These are phyloP conservation scores for Neonectria ditissima DNA, from an alignment of 2,329 filamentous ascomycete genomes.

Conservation along the genomic window DNA sequence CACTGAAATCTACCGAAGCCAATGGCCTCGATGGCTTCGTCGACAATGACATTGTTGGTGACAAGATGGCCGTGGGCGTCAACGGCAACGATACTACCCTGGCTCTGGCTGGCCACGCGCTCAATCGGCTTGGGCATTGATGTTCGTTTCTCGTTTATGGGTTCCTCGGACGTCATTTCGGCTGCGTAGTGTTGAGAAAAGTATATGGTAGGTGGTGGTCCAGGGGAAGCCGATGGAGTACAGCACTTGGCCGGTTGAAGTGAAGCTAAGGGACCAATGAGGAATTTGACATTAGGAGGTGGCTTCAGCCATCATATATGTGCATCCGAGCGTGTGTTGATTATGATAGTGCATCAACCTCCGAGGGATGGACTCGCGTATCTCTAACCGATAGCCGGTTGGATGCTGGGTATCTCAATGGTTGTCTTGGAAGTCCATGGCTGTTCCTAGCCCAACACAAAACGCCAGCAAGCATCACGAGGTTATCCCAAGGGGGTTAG, in stretches of 20 bases:
- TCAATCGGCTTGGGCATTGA: constrained; percentile 8
- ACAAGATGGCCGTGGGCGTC: neutral
- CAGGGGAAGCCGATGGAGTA: neutral
- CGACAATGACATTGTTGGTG: constrained; percentile 27
- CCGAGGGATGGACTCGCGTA: neutral
- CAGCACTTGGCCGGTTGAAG: neutral
- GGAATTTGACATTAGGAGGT: neutral
- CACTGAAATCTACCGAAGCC: constrained; percentile 38
- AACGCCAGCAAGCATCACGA: neutral
- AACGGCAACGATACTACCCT: constrained; percentile 20
- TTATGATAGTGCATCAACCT: neutral
- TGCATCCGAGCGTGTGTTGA: neutral
- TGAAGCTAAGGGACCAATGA: neutral
- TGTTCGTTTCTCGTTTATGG: neutral
- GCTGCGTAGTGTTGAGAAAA: neutral
- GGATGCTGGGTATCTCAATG: neutral
- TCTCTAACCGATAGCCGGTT: neutral
- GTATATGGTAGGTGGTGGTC: neutral
- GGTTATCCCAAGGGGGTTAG: neutral
- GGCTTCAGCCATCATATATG: neutral
- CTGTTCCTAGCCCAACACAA: neutral
- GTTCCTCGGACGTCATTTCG: neutral
- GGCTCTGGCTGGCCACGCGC: constrained; percentile 12
- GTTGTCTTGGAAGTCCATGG: neutral
- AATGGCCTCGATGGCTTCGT: constrained; percentile 33